Evolutionary conservation across 176 grass and related monocot genomes (phyloP).

Genomic region (Echinochloa phyllopogon): DNA sequence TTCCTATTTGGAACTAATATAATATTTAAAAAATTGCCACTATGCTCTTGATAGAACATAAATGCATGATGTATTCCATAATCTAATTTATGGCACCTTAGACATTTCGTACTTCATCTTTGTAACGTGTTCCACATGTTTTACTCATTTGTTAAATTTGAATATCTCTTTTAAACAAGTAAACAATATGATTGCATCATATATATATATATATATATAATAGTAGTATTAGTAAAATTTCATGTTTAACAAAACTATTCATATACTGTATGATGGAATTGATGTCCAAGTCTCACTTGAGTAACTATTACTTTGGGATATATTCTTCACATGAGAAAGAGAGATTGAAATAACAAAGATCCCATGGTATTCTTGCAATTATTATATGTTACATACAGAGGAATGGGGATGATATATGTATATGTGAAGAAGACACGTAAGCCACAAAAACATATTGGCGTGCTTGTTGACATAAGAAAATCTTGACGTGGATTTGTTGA

Average conservation of each 20-base stretch:
- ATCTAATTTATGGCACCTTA: neutral
- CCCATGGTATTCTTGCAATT: neutral
- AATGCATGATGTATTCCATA: neutral
- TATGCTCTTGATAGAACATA: neutral
- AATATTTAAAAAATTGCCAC: neutral
- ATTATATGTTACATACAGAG: neutral
- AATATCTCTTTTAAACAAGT: too few species aligned
- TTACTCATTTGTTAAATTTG: too few species aligned
- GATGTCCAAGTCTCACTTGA: neutral
- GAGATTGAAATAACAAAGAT: neutral
- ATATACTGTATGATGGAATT: neutral
- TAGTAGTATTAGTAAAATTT: too few species aligned
- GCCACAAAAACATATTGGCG: neutral
- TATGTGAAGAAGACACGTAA: neutral
- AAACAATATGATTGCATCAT: too few species aligned
- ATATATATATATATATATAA: too few species aligned
- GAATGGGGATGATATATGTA: neutral
- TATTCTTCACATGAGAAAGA: neutral
- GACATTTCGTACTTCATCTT: neutral
- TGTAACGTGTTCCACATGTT: too few species aligned
- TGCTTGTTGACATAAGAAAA: neutral
- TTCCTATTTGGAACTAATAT: too few species aligned
- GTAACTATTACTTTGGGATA: neutral
- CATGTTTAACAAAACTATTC: neutral
- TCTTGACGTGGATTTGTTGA: neutral